Conservation (phyloP, 176 grass and related monocot genomes). For the Areca catechu region DNA sequence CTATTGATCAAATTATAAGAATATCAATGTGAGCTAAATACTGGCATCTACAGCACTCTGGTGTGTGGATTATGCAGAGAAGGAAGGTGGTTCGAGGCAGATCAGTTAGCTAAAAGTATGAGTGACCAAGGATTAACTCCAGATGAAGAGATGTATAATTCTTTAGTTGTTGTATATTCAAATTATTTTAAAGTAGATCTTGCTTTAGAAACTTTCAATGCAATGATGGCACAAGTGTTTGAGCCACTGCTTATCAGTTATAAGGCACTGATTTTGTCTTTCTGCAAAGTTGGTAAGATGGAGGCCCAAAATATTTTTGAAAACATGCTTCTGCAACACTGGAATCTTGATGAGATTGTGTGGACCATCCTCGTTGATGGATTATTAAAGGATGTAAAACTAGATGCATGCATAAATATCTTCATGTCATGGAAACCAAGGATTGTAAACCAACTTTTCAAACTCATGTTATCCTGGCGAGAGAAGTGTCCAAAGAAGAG, state of each 20-base stretch:
- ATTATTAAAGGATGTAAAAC: slow-evolving; percentile 28
- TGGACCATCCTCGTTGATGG: slow-evolving; percentile 62
- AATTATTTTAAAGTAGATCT: slow-evolving; percentile 35
- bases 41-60: slow-evolving; percentile 28
- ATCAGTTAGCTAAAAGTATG: slow-evolving; percentile 41
- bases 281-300: slow-evolving; percentile 38
- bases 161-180: slow-evolving; percentile 30
- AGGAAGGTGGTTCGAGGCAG: slow-evolving; percentile 47
- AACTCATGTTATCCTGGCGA: slow-evolving; percentile 26
- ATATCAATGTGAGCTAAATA: slow-evolving; percentile 24
- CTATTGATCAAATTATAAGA: slow-evolving; percentile 41
- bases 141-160: slow-evolving; percentile 38
- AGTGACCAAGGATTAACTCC: slow-evolving; percentile 25
- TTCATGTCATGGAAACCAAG: slow-evolving; percentile 45
- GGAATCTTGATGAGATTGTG: slow-evolving; percentile 41
- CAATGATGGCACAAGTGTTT: slow-evolving; percentile 30
- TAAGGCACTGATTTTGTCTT: slow-evolving; percentile 43
- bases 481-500: slow-evolving; percentile 22
- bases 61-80: slow-evolving; percentile 39
- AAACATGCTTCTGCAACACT: slow-evolving; percentile 26
- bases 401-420: slow-evolving; percentile 43
- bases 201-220: slow-evolving; percentile 33
- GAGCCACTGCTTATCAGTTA: slow-evolving; percentile 35
- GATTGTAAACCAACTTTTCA: slow-evolving; percentile 30
- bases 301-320: slow-evolving; percentile 44